These are phyloP conservation scores for Perkinsus olseni DNA, from an alignment of 169 alveolate genomes.

Conservation along the genomic window DNA sequence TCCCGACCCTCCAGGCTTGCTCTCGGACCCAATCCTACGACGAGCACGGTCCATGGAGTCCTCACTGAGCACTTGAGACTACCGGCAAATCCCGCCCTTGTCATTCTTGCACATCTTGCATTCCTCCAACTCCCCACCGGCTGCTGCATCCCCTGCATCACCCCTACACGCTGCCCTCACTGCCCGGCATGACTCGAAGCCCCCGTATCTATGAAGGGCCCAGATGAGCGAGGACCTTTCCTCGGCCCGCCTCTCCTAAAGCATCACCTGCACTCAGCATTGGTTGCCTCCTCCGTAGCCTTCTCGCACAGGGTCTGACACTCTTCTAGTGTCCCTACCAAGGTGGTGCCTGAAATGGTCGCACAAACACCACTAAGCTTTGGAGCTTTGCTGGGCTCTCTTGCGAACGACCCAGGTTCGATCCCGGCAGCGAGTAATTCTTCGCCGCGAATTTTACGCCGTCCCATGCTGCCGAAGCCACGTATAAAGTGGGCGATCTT, in stretches of 20 bases:
- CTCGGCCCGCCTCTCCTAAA: neutral
- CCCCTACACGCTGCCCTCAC: neutral
- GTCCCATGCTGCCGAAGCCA: neutral
- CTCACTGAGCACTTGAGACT: neutral
- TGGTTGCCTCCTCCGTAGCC: neutral
- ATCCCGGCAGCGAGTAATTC: neutral
- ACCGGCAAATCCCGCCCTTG: neutral
- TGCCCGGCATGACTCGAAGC: neutral
- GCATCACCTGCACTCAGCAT: neutral
- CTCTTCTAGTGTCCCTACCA: neutral
- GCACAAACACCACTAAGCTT: neutral
- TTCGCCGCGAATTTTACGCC: neutral
- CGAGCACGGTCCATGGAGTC: neutral
- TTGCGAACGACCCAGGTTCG: neutral
- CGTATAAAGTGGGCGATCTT: too few relatives aligned
- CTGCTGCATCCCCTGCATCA: neutral
- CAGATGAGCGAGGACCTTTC: neutral
- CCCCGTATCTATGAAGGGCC: neutral
- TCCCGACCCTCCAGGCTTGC: neutral
- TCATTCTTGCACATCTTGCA: neutral
- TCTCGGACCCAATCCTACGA: neutral
- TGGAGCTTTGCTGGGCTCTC: neutral
- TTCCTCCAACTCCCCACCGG: neutral
- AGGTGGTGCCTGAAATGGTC: neutral
- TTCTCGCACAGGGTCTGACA: neutral